Base-by-base conservation (phyloP, 495 filamentous ascomycete species). In the Trichoderma gamsii region DNA sequence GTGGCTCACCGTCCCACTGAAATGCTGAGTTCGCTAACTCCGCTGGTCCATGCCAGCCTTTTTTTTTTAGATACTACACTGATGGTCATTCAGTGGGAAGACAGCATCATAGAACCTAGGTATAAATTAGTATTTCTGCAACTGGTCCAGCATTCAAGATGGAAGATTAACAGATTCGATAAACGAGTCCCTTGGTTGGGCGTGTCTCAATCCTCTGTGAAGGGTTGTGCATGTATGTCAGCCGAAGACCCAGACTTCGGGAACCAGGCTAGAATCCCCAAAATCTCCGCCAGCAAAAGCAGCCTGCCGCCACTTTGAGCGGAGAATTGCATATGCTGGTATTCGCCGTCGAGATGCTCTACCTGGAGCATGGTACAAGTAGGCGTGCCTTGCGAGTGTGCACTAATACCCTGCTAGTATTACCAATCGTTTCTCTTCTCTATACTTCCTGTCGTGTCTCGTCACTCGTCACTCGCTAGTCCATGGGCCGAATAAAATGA, bases 281-380 rank as follows among this genome's bases (percentile, higher is more conserved):
- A 56, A 56, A 56, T 25, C 51, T 25, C 51, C 51, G 51, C 51
- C 51, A 21, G 43, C 51, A 25, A 56, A n/a, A 23, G 51, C 5
- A 25, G 21, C 51, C n/a, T 21, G 21, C 51, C 51, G 21, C 51
- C n/a, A 56, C 21, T 56, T 11, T 32, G 27, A 18, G 25, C 56
- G 56, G 56, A 61, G 56, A 61, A 61, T 29, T 61, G 56, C 56
- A 21, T 29, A 32, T 61, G 29, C 35, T 38, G 35, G 35, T 38
- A 38, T 38, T 61, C 56, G 56, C 56, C 56, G 56, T 21, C 51
- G 4, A 4, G 29, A 21, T 52, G 18, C n/a, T 23, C 35, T 38
- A 5, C 7, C 35, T 38, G 35, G 35, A 38, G n/a, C n/a, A n/a
- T n/a, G n/a, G n/a, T n/a, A n/a, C n/a, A n/a, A n/a, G 35, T 38